phyloP scores from a whole-genome alignment of 148 eudicot genomes.

The Oxyria digyna region DNA sequence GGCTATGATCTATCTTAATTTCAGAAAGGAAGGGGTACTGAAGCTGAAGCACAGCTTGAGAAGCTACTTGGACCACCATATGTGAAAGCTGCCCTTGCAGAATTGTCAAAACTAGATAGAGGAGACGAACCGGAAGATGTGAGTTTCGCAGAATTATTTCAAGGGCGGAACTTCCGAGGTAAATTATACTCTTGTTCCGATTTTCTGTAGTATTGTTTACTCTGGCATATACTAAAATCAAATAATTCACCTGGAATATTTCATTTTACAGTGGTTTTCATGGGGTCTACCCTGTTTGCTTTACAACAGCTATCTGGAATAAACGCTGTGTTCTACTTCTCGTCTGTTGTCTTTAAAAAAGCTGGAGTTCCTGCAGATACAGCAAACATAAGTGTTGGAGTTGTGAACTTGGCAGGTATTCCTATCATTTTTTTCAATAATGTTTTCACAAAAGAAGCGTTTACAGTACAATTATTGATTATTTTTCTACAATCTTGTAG shows the following conservation, averaged over 20 bases:
- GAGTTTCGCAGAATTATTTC: conserved; percentile 46
- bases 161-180: conserved; percentile 59
- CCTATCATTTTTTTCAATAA: neutral
- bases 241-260: conserved; percentile 13
- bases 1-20: neutral
- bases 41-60: conserved; percentile 64
- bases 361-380: conserved; percentile 66
- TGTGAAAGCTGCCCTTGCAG: conserved; percentile 60
- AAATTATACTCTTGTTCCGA: neutral
- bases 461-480: neutral
- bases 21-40: conserved; percentile 65
- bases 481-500: conserved; percentile 19
- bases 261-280: conserved; percentile 69
- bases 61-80: conserved; percentile 53
- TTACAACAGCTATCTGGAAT: conserved; percentile 88
- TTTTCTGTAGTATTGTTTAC: neutral
- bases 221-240: conserved; percentile 6
- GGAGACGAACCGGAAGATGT: conserved; percentile 56
- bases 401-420: conserved; percentile 60
- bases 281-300: conserved; percentile 68
- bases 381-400: conserved; percentile 63
- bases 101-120: conserved; percentile 58
- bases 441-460: neutral
- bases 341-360: conserved; percentile 68
- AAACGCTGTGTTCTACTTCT: conserved; percentile 91